Base-by-base conservation (phyloP, 768 basidiomycete species). In the Calocybe cyanea region DNA sequence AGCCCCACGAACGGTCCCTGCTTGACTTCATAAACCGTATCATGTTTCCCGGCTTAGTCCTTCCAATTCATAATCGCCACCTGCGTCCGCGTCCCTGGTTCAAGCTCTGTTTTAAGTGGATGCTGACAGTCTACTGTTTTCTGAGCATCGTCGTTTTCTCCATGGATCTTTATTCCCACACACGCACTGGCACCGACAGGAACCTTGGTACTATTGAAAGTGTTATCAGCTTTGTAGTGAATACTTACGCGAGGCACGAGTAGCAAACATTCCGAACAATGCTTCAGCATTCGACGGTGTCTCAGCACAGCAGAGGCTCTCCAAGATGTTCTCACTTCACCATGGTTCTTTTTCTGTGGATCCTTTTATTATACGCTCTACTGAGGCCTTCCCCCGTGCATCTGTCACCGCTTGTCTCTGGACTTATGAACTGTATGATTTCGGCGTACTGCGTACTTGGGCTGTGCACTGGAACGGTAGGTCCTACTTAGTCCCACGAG, bases 381-480 rank as follows among this genome's bases (percentile, higher is more conserved):
- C 48, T 25, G 42, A 44, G 38, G 42, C 38, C 18, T 7, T 33
- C 5, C 52, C 55, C 34, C 49, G 45, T 24, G 44, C 37, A 11
- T 46, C 41, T 25, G 56, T 73, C 15, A 69, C 77, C 0, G 79
- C 77, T 30, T 81, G 79, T 56, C 56, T 78, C 14, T 80, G 79
- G 79, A 58, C 65, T 11, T 51, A 61, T 10, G 73, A 73, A 38
- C 43, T 38, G 11, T 54, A 60, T 18, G 59, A 60, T 2, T 15
- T 79, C 13, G 63, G 65, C 13, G 43, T 54, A 13, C 49, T 75
- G 0, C 50, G 66, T 15, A 44, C 46, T 0, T 75, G 77, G 68
- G 61, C 61, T 18, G 38, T 57, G 0, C 45, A 55, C 6, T 81
- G 80, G 80, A 57, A 64, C 43, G 79, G 76, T 74, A 52, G 33